Conservation (phyloP, 2,329 filamentous ascomycete genomes). For the Aspergillus pseudoviridinutans region DNA sequence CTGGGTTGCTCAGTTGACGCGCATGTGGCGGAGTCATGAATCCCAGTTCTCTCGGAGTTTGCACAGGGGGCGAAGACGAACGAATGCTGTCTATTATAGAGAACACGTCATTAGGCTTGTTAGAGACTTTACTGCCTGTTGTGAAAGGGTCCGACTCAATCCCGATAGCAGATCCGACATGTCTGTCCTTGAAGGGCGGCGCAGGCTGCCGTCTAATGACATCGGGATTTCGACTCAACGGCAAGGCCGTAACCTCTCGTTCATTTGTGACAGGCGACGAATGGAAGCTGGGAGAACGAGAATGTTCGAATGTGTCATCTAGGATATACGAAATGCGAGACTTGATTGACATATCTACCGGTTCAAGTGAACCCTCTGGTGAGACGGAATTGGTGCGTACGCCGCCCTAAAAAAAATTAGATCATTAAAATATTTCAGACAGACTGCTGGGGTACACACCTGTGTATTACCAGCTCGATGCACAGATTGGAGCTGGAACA, state of each 20-base stretch:
- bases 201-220: constrained; percentile 24
- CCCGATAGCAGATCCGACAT: constrained; percentile 65
- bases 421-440: constrained; percentile 1
- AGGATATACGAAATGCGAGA: constrained; percentile 14
- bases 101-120: constrained; percentile 61
- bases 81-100: constrained; percentile 65
- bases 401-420: constrained; percentile 2
- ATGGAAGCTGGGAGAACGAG: constrained; percentile 14
- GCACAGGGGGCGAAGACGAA: constrained; percentile 40
- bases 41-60: constrained; percentile 24
- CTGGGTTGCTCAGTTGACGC: constrained; percentile 22
- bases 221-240: constrained; percentile 19
- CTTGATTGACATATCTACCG: constrained; percentile 8
- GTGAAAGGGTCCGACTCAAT: constrained; percentile 54
- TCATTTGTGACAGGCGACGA: constrained; percentile 27
- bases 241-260: constrained; percentile 13
- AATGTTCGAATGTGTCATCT: constrained; percentile 9
- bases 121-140: constrained; percentile 58
- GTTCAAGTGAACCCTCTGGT: neutral
- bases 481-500: constrained; percentile 52
- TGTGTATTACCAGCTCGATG: constrained; percentile 32
- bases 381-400: neutral
- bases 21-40: constrained; percentile 28
- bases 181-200: constrained; percentile 53
- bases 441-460: constrained; percentile 8